A percentile compares a stretch with the other conserved stretches of the same genome.
Evolutionary conservation across 768 basidiomycete genomes (phyloP).

Genomic region (Tricholoma sp.): DNA sequence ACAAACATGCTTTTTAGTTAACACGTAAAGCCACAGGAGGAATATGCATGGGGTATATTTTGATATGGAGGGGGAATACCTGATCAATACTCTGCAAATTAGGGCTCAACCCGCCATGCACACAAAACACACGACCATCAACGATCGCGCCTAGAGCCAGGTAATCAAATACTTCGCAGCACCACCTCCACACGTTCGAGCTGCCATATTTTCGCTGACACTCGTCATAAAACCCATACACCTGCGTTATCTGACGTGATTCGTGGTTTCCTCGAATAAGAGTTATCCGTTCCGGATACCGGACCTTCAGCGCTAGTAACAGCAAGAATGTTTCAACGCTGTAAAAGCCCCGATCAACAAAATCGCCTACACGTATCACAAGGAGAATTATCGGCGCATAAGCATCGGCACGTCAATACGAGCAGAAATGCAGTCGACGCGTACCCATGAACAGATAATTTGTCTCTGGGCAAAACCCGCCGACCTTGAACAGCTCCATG

Average conservation of each 20-base stretch:
- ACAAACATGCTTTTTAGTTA: background rate
- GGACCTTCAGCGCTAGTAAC: conserved; percentile 91
- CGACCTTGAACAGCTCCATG: conserved; percentile 92
- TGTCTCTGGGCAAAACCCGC: conserved; percentile 88
- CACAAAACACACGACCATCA: conserved; percentile 96
- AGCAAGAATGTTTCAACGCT: conserved; percentile 95
- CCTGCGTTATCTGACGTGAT: conserved; percentile 94
- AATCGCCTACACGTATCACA: conserved; percentile 67
- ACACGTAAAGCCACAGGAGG: background rate
- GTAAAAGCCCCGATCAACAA: conserved; percentile 97
- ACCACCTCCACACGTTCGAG: conserved; percentile 95
- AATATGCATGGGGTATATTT: background rate
- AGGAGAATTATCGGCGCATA: background rate
- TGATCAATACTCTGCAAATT: conserved; percentile 84
- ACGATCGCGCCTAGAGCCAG: conserved; percentile 91
- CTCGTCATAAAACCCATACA: conserved; percentile 93
- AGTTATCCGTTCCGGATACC: conserved; percentile 95
- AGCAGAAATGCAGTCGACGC: conserved; percentile 15
- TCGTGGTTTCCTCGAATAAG: conserved; percentile 98
- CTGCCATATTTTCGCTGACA: conserved; percentile 95
- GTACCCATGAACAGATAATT: conserved; percentile 96
- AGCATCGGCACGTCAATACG: background rate
- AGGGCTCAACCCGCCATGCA: conserved; percentile 94
- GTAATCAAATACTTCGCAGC: conserved; percentile 98
- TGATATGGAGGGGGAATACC: conserved; percentile 36